A percentile compares a stretch with the other conserved stretches of the same genome.
Conservation (phyloP, 2,329 filamentous ascomycete species). For the Pseudogymnoascus sp. region DNA sequence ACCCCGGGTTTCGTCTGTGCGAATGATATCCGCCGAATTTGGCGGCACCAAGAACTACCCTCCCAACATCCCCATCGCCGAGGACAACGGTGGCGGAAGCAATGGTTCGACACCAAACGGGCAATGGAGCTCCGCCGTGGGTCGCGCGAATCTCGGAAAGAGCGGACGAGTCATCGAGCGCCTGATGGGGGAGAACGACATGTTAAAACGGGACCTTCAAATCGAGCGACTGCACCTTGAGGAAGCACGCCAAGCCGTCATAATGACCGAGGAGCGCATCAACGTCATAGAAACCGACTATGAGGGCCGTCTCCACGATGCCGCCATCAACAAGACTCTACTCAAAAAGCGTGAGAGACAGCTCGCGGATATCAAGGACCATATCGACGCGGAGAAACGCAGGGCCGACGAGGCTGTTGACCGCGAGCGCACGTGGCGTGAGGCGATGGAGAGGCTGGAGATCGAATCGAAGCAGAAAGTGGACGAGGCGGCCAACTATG, state of each 20-base stretch:
- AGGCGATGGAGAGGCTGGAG: constrained; percentile 54
- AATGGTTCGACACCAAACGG: constrained; percentile 7
- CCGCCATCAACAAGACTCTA: constrained; percentile 62
- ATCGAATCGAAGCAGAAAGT: constrained; percentile 54
- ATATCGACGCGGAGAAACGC: constrained; percentile 56
- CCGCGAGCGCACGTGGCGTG: constrained; percentile 53
- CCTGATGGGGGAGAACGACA: constrained; percentile 72
- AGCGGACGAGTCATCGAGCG: constrained; percentile 73
- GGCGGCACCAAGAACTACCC: constrained; percentile 20
- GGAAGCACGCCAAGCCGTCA: constrained; percentile 61
- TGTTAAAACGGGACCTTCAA: constrained; percentile 64
- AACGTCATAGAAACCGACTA: constrained; percentile 60
- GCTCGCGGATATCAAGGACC: constrained; percentile 57
- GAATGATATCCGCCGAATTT: constrained; percentile 27
- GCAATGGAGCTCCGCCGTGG: constrained; percentile 58
- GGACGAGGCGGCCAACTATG: constrained; percentile 56
- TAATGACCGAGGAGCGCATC: constrained; percentile 63
- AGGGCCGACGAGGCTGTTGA: constrained; percentile 51
- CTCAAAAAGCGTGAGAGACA: constrained; percentile 67
- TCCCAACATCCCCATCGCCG: constrained; percentile 17
- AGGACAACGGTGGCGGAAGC: constrained; percentile 11
- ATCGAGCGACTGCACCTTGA: constrained; percentile 58
- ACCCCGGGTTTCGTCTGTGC: constrained; percentile 14
- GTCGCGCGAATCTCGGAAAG: constrained; percentile 64
- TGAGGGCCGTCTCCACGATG: constrained; percentile 60